Percentiles rank a stretch among this genome's conserved stretches.
These are phyloP conservation scores for Neurospora sp. DNA, from an alignment of 495 filamentous ascomycete species.

Conservation along the genomic window DNA sequence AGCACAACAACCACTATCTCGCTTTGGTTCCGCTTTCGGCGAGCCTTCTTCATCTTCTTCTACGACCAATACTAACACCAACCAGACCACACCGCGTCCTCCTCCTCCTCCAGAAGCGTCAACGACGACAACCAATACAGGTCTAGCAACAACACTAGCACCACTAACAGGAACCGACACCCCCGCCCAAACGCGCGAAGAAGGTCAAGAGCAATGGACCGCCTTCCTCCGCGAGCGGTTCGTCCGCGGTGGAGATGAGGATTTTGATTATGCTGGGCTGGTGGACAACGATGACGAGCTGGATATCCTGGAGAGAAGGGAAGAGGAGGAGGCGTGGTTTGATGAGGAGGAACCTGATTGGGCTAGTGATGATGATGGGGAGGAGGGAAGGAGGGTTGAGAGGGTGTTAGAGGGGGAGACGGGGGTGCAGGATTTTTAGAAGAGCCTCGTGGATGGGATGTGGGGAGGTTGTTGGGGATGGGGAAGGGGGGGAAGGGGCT, in stretches of 20 bases:
- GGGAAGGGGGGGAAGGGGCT: neutral
- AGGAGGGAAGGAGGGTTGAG: constrained; percentile 14
- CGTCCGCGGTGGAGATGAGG: constrained; percentile 56
- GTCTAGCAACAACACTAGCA: neutral
- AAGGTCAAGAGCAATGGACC: constrained; percentile 56
- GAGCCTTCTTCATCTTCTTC: neutral
- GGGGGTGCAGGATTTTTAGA: constrained; percentile 71
- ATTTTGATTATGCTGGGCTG: constrained; percentile 56
- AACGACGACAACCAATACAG: neutral
- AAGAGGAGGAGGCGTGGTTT: constrained; percentile 59
- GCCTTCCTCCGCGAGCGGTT: constrained; percentile 62
- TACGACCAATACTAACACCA: no score
- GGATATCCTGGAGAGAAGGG: constrained; percentile 53
- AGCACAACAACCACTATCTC: neutral
- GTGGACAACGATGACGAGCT: constrained; percentile 63
- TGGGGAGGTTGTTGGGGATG: neutral
- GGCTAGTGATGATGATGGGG: constrained; percentile 40
- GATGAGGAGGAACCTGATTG: constrained; percentile 64
- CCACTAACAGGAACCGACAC: constrained; percentile 22
- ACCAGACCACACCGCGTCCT: neutral
- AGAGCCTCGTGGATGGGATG: neutral
- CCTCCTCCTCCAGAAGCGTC: neutral
- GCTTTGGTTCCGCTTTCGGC: neutral
- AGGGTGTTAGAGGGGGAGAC: constrained; percentile 53
- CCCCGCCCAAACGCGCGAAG: constrained; percentile 51